phyloP scores from a whole-genome alignment of 164 flowering plant genomes.

The Chloranthus sessilifolius region DNA sequence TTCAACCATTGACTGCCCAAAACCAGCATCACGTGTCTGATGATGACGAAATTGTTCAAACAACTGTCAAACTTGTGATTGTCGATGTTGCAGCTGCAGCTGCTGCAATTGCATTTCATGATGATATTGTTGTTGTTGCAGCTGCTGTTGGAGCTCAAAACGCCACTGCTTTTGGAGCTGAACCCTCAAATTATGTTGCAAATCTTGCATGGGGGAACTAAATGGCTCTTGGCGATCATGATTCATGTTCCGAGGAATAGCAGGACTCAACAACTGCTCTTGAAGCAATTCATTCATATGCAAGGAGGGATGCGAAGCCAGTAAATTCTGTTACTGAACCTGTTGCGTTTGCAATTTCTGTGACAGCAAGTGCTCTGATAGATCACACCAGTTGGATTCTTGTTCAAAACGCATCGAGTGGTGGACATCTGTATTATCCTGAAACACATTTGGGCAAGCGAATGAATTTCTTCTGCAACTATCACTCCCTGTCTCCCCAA shows the following conservation, averaged over 20 bases:
- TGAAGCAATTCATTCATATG: constrained; percentile 34
- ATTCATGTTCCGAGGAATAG: constrained; percentile 22
- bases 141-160: constrained; percentile 34
- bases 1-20: constrained; percentile 42
- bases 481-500: constrained; percentile 56
- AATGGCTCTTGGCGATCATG: constrained; percentile 36
- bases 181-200: constrained; percentile 48
- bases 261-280: constrained; percentile 36
- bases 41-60: constrained; percentile 57
- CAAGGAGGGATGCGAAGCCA: constrained; percentile 28
- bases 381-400: constrained; percentile 34
- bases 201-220: constrained; percentile 35
- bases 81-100: constrained; percentile 58
- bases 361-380: constrained; percentile 45
- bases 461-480: constrained; percentile 27
- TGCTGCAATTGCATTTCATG: constrained; percentile 39
- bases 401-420: constrained; percentile 37
- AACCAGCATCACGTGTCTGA: constrained; percentile 47
- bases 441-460: constrained; percentile 27
- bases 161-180: constrained; percentile 50
- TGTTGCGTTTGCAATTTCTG: constrained; percentile 56
- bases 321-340: constrained; percentile 39
- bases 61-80: constrained; percentile 54
- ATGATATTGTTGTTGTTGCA: constrained; percentile 29
- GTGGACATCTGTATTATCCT: constrained; percentile 35